phyloP scores from a whole-genome alignment of 2,329 filamentous ascomycete species.

The Coccinonectria pachysandricola region DNA sequence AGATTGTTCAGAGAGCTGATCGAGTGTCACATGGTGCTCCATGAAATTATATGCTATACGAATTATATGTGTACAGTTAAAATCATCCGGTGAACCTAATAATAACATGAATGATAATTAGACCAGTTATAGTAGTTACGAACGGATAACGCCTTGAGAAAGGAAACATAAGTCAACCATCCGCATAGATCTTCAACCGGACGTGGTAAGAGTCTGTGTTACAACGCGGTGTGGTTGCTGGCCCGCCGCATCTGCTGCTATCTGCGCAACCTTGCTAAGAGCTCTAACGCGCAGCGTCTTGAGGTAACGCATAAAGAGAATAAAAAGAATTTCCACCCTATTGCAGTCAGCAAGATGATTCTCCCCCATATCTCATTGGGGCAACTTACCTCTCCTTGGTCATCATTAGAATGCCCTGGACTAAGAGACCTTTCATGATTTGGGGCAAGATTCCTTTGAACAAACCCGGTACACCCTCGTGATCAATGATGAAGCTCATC shows the following conservation, averaged over 20 bases:
- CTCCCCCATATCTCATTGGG: too few relatives aligned
- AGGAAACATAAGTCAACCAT: slow-evolving; percentile 8
- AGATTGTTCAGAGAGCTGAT: too few relatives aligned
- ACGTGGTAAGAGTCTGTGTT: too few relatives aligned
- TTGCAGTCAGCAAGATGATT: too few relatives aligned
- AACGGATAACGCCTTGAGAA: too few relatives aligned
- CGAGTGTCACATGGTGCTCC: too few relatives aligned
- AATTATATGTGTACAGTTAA: too few relatives aligned
- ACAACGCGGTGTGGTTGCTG: too few relatives aligned
- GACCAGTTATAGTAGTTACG: too few relatives aligned
- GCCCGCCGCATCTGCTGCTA: slow-evolving; percentile 41
- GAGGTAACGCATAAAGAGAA: slow-evolving; percentile 76
- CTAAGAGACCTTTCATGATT: slow-evolving; percentile 81
- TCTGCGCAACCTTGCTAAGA: slow-evolving; percentile 54
- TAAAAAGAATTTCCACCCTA: slow-evolving; percentile 79
- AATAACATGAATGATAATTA: too few relatives aligned
- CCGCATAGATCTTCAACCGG: slow-evolving; percentile 4
- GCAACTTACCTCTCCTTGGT: slow-evolving; percentile 89
- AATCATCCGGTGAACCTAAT: too few relatives aligned
- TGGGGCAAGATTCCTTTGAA: slow-evolving; percentile 97
- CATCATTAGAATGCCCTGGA: slow-evolving; percentile 98
- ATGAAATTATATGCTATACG: too few relatives aligned
- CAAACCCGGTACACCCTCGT: slow-evolving; percentile 72
- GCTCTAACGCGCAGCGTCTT: slow-evolving; percentile 59
- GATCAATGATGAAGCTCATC: slow-evolving; percentile 84